A percentile compares a stretch with the other conserved stretches of the same genome.
Evolutionary conservation across 2,329 filamentous ascomycete species (phyloP).

Genomic region (Bipolaris gigantea): DNA sequence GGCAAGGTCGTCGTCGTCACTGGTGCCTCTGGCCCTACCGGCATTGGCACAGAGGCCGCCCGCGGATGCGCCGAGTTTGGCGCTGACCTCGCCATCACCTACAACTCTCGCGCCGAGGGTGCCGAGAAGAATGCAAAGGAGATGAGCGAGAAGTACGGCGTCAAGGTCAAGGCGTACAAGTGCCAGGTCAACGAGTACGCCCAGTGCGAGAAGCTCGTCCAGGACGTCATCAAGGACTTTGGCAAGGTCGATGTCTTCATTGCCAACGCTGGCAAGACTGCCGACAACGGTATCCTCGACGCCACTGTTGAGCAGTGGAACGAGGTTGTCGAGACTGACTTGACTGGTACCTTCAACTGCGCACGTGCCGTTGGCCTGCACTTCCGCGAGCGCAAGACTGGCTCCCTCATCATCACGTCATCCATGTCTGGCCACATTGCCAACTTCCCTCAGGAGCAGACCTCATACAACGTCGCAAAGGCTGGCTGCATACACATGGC

Average conservation of each 20-base stretch:
- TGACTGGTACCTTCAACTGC: constrained; percentile 86
- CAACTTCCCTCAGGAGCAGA: constrained; percentile 76
- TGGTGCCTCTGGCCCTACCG: constrained; percentile 62
- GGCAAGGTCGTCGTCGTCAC: constrained; percentile 58
- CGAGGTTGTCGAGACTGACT: constrained; percentile 80
- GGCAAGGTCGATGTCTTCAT: constrained; percentile 69
- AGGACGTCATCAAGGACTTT: constrained; percentile 68
- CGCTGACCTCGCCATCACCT: constrained; percentile 68
- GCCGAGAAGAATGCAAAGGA: constrained; percentile 68
- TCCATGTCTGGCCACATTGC: constrained; percentile 80
- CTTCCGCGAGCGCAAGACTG: constrained; percentile 67
- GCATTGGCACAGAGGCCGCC: constrained; percentile 69
- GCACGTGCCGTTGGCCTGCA: constrained; percentile 85
- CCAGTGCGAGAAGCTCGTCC: constrained; percentile 59
- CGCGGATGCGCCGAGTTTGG: constrained; percentile 67
- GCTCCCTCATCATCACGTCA: constrained; percentile 68
- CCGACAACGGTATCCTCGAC: constrained; percentile 69
- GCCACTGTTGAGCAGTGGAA: constrained; percentile 71
- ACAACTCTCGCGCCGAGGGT: constrained; percentile 62
- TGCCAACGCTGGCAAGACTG: constrained; percentile 71
- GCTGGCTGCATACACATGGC: constrained; percentile 68
- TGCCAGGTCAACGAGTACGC: constrained; percentile 61
- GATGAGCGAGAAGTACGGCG: constrained; percentile 60
- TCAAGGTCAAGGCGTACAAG: constrained; percentile 71
- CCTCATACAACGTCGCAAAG: constrained; percentile 56